These are phyloP conservation scores for Omphalotus guepiniiformis DNA, from an alignment of 768 basidiomycete genomes.

Conservation along the genomic window DNA sequence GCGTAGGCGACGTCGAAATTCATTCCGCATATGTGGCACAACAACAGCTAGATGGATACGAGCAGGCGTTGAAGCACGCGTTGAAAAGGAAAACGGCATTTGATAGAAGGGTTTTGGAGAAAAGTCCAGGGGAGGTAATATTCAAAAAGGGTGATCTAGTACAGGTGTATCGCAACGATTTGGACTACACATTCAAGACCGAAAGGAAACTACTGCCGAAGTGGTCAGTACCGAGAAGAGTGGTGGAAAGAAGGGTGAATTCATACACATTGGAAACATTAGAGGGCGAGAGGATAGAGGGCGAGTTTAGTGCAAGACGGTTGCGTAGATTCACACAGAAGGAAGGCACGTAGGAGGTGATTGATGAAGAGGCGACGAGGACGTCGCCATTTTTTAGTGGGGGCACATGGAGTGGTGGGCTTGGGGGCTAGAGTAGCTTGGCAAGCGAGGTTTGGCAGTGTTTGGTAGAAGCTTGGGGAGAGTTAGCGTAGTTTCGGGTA, in stretches of 20 bases:
- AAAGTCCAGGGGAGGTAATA: slow-evolving; percentile 14
- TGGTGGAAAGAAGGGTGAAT: slow-evolving; percentile 15
- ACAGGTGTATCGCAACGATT: slow-evolving; percentile 24
- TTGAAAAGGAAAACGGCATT: slow-evolving; percentile 21
- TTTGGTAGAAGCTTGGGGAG: slow-evolving; percentile 4
- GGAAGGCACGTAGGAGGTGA: slow-evolving; percentile 13
- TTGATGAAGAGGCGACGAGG: slow-evolving; percentile 7
- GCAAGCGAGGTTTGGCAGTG: slow-evolving; percentile 15
- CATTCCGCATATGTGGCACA: slow-evolving; percentile 18
- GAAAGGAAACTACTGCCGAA: slow-evolving; percentile 24
- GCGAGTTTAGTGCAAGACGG: slow-evolving; percentile 16
- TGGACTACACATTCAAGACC: slow-evolving; percentile 23
- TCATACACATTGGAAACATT: slow-evolving; percentile 22
- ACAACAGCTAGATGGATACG: slow-evolving; percentile 16
- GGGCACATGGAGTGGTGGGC: slow-evolving; percentile 12
- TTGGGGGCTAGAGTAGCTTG: too few species aligned
- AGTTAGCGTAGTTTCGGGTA: too few species aligned
- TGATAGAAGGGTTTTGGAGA: slow-evolving; percentile 16
- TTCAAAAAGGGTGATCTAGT: slow-evolving; percentile 26
- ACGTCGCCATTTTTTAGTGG: slow-evolving; percentile 6
- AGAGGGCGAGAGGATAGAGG: slow-evolving; percentile 11
- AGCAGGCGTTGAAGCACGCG: slow-evolving; percentile 17
- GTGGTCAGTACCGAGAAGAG: slow-evolving; percentile 25
- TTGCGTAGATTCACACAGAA: slow-evolving; percentile 18
- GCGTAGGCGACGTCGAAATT: neutral